Conservation (phyloP, 2,329 filamentous ascomycete genomes). For the Aspergillus luchuensis region DNA sequence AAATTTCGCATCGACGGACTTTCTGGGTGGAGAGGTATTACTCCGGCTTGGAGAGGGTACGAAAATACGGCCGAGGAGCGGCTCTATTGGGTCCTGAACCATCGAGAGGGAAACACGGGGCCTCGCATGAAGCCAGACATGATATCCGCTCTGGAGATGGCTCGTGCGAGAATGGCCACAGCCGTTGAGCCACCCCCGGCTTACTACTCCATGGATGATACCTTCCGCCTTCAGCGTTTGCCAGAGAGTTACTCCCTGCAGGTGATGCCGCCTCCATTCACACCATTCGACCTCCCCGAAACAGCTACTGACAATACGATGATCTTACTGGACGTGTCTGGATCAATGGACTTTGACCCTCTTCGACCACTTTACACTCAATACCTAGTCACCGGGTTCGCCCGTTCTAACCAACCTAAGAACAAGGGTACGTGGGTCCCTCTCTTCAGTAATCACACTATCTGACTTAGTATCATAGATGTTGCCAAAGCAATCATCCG, state of each 20-base stretch:
- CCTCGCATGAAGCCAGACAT: slow-evolving; percentile 3
- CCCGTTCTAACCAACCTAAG: neutral
- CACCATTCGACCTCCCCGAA: neutral
- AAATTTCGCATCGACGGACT: slow-evolving; percentile 7
- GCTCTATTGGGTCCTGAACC: slow-evolving; percentile 11
- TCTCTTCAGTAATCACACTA: neutral
- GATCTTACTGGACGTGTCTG: slow-evolving; percentile 9
- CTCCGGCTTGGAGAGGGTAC: slow-evolving; percentile 8
- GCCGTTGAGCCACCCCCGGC: slow-evolving; percentile 8
- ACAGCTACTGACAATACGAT: slow-evolving; percentile 1
- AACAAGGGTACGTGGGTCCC: neutral
- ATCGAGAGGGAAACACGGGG: neutral
- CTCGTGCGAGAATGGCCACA: neutral
- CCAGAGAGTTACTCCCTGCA: slow-evolving; percentile 4
- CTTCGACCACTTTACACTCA: slow-evolving; percentile 1
- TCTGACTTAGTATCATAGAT: neutral
- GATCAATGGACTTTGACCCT: slow-evolving; percentile 5
- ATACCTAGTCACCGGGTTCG: slow-evolving; percentile 2
- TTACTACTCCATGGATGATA: slow-evolving; percentile 1
- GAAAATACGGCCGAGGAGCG: slow-evolving; percentile 10
- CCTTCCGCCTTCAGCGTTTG: neutral
- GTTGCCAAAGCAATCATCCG: slow-evolving; percentile 9
- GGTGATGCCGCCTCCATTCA: slow-evolving; percentile 7
- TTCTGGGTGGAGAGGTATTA: slow-evolving; percentile 4
- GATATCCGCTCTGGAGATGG: slow-evolving; percentile 5